Conservation (phyloP, 192 early-diverging fungal species). For the Coemansia sp. region DNA sequence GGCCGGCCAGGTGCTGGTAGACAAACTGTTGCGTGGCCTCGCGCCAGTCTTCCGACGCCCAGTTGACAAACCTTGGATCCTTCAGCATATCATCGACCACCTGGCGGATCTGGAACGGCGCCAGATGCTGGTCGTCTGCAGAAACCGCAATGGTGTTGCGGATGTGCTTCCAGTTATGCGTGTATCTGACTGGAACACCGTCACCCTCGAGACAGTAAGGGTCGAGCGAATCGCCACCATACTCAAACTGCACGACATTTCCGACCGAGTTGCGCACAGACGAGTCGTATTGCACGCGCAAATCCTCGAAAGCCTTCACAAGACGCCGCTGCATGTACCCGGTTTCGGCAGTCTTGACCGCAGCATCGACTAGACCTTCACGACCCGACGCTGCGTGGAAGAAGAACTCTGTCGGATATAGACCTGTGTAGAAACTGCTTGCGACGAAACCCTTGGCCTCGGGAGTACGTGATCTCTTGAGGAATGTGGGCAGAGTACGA, state of each 20-base stretch:
- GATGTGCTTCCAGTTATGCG: conserved; percentile 73
- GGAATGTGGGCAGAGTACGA: conserved; percentile 94
- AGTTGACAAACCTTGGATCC: conserved; percentile 35
- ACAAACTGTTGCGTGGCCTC: conserved; percentile 60
- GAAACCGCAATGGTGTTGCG: conserved; percentile 21
- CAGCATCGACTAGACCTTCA: conserved; percentile 99
- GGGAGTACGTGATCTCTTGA: conserved; percentile 88
- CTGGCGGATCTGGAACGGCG: conserved; percentile 50
- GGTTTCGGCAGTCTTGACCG: conserved; percentile 99
- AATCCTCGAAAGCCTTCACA: conserved; percentile 97
- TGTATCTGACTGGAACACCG: conserved; percentile 83
- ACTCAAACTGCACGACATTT: conserved; percentile 89
- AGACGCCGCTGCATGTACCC: conserved; percentile 97
- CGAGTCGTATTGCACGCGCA: conserved; percentile 91
- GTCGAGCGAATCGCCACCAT: conserved; percentile 96
- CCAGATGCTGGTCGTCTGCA: conserved; percentile 24
- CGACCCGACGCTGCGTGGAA: conserved; percentile 99
- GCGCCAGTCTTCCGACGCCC: conserved; percentile 57
- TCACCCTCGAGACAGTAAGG: conserved; percentile 91
- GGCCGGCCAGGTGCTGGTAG: conserved; percentile 53
- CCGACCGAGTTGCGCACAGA: conserved; percentile 93
- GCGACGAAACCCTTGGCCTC: conserved; percentile 97
- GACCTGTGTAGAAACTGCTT: conserved; percentile 93
- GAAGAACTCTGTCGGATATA: conserved; percentile 96
- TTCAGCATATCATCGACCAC: conserved; percentile 54